Evolutionary conservation across 768 basidiomycete species (phyloP).

Genomic region (Coprinopsis marcescibilis): DNA sequence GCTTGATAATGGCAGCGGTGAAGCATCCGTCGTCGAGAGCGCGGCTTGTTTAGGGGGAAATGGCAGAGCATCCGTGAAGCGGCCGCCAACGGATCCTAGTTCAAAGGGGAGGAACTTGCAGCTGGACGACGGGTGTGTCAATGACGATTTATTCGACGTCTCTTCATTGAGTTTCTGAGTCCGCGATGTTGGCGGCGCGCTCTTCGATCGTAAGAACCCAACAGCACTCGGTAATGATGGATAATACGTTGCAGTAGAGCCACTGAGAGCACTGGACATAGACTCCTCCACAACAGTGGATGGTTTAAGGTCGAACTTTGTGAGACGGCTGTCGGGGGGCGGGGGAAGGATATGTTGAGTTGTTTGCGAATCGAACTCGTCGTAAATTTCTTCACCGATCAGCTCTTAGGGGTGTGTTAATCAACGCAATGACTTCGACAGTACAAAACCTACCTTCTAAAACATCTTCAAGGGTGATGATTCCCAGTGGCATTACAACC

Average conservation of each 20-base stretch:
- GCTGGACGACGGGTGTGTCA: too few relatives aligned
- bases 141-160: too few relatives aligned
- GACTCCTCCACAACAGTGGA: neutral
- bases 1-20: too few relatives aligned
- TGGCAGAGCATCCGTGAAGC: too few relatives aligned
- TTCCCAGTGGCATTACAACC: constrained; percentile 78
- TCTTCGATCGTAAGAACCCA: constrained; percentile 51
- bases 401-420: constrained; percentile 46
- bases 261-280: too few relatives aligned
- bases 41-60: too few relatives aligned
- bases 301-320: neutral
- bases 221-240: constrained; percentile 27
- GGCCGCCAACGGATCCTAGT: too few relatives aligned
- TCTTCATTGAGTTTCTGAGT: constrained; percentile 17
- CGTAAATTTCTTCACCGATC: constrained; percentile 90
- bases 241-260: too few relatives aligned
- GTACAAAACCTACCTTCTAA: constrained; percentile 56
- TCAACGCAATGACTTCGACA: neutral
- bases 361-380: constrained; percentile 82
- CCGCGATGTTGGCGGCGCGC: constrained; percentile 53
- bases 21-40: too few relatives aligned
- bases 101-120: too few relatives aligned
- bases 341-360: constrained; percentile 38
- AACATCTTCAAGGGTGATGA: constrained; percentile 91
- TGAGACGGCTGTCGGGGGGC: constrained; percentile 30